phyloP scores from a whole-genome alignment of 1,284 basidiomycete species.

The Lignosus rhinocerotis region DNA sequence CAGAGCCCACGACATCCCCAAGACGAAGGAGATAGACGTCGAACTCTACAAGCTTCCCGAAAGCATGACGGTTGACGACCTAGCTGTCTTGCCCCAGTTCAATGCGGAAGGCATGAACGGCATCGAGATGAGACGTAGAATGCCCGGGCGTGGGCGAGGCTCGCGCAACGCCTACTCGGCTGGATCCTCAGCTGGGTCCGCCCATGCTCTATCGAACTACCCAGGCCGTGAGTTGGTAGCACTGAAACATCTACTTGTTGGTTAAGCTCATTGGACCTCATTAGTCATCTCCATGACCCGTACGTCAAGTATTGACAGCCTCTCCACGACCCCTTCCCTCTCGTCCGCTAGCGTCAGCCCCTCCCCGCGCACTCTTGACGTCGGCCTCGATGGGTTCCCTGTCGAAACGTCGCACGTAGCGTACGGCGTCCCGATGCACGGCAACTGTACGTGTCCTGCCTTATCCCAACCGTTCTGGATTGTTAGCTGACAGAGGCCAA shows the following conservation, averaged over 20 bases:
- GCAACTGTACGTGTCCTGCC: neutral
- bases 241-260: too few species aligned
- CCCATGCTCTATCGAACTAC: neutral
- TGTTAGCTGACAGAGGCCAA: neutral
- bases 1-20: neutral
- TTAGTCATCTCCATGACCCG: neutral
- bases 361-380: neutral
- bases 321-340: slow-evolving; percentile 9
- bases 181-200: neutral
- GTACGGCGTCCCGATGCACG: neutral
- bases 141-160: neutral
- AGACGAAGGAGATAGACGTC: neutral
- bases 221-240: neutral
- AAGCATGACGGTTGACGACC: neutral
- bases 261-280: neutral
- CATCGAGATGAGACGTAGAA: slow-evolving; percentile 2
- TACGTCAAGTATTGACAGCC: neutral
- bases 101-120: slow-evolving; percentile 1
- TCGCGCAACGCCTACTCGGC: neutral
- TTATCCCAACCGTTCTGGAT: neutral
- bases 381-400: neutral
- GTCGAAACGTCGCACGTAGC: neutral
- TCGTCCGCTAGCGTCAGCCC: slow-evolving; percentile 8
- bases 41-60: neutral
- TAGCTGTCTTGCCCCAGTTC: slow-evolving; percentile 5